phyloP scores from a whole-genome alignment of 2,329 filamentous ascomycete genomes.

The Teratosphaeria gauchensis region DNA sequence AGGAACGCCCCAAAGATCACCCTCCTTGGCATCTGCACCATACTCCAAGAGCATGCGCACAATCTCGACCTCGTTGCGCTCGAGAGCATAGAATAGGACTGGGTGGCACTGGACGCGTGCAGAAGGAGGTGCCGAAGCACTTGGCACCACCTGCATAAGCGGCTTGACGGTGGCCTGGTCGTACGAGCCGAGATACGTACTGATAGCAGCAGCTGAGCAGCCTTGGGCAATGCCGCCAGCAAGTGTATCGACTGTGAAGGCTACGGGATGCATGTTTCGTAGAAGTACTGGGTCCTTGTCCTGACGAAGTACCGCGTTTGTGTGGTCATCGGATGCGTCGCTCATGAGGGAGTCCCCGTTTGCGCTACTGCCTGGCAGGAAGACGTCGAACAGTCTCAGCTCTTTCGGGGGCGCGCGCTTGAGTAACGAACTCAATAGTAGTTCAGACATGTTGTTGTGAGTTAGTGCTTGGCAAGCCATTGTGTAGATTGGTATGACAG shows the following conservation, averaged over 20 bases:
- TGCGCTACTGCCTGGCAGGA: background rate
- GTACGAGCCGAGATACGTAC: background rate
- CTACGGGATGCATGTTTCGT: background rate
- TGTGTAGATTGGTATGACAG: no score
- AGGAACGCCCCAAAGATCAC: background rate
- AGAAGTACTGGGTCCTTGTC: background rate
- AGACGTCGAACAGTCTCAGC: background rate
- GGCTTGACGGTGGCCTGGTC: background rate
- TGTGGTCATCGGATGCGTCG: background rate
- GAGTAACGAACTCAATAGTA: no score
- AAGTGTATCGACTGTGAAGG: background rate
- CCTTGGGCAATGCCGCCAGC: background rate
- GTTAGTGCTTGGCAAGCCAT: no score
- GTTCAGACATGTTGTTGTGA: no score
- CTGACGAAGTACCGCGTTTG: background rate
- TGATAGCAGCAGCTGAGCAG: background rate
- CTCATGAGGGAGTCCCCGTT: background rate
- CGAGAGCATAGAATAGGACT: conserved; percentile 1
- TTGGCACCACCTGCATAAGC: background rate
- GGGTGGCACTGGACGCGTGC: background rate
- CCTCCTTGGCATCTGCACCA: background rate
- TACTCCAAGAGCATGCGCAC: conserved; percentile 2
- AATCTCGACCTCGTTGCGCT: background rate
- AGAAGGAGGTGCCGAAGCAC: background rate
- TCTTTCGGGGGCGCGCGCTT: background rate